These are phyloP conservation scores for Hanseniaspora mollemarum DNA, from an alignment of 805 yeast genomes.

Conservation along the genomic window DNA sequence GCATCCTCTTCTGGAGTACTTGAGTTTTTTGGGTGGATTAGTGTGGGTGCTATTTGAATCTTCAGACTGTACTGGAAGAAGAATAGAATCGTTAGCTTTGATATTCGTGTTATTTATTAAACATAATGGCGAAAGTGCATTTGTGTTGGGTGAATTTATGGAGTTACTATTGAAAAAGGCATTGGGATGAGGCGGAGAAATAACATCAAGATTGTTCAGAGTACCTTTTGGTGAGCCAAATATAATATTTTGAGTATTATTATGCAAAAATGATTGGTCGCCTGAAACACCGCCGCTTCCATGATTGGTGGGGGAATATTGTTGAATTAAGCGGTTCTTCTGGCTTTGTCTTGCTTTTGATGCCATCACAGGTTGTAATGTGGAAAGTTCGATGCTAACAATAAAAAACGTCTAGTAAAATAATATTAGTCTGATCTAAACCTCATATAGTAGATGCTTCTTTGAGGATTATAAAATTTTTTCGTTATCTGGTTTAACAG, in stretches of 20 bases:
- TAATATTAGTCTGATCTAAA: no score
- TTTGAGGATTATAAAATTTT: no score
- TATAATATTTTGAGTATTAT: not conserved
- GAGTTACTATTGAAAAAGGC: not conserved
- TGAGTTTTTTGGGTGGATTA: constrained; percentile 7
- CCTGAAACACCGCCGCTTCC: not conserved
- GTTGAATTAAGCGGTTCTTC: not conserved
- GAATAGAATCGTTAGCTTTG: not conserved
- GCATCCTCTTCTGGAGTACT: constrained; percentile 31
- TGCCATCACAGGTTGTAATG: not conserved
- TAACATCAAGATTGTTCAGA: not conserved
- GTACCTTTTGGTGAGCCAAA: not conserved
- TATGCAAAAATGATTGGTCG: not conserved
- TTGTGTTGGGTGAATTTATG: not conserved
- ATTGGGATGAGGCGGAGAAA: not conserved
- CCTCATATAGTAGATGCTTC: no score
- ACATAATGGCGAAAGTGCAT: not conserved
- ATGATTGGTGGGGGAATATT: not conserved
- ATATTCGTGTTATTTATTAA: not conserved
- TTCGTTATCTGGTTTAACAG: no score
- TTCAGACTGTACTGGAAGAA: not conserved
- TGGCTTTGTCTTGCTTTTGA: not conserved
- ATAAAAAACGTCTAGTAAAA: no score
- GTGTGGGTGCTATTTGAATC: no score
- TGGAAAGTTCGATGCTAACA: not conserved